Evolutionary conservation across 2,329 filamentous ascomycete genomes (phyloP).

Genomic region (Dactylellina drechsleri): DNA sequence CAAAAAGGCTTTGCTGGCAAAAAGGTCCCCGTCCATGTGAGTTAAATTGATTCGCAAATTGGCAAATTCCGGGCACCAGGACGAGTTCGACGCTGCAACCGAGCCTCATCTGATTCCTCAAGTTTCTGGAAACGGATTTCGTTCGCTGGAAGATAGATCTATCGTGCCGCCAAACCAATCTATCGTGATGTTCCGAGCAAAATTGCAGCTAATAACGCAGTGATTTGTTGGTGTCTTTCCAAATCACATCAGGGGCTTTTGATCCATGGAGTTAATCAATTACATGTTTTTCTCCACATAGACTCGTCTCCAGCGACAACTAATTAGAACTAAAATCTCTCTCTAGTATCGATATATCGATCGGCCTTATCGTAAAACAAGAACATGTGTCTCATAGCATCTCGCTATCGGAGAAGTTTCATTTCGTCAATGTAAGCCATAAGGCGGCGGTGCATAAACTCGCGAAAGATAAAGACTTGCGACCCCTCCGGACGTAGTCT

Average conservation of each 20-base stretch:
- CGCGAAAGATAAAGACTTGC: slow-evolving; percentile 27
- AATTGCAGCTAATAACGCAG: background rate
- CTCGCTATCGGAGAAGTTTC: background rate
- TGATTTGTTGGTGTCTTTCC: too few species aligned
- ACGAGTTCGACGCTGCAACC: background rate
- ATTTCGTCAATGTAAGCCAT: slow-evolving; percentile 16
- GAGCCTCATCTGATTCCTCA: background rate
- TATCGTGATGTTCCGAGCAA: background rate
- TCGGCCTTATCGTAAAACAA: too few species aligned
- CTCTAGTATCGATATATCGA: too few species aligned
- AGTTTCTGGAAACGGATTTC: too few species aligned
- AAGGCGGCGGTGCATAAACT: slow-evolving; percentile 53
- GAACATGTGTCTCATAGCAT: background rate
- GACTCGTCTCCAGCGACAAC: too few species aligned
- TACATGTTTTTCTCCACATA: background rate
- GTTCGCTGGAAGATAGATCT: too few species aligned
- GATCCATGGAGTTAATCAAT: background rate
- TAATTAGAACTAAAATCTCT: too few species aligned
- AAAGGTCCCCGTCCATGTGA: background rate
- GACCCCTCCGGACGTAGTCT: background rate
- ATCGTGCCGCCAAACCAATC: too few species aligned
- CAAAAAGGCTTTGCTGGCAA: background rate
- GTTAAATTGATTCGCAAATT: background rate
- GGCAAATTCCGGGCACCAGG: background rate
- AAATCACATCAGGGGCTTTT: too few species aligned